Conservation (phyloP, 2,329 filamentous ascomycete genomes). For the Scortechinia acanthostroma region DNA sequence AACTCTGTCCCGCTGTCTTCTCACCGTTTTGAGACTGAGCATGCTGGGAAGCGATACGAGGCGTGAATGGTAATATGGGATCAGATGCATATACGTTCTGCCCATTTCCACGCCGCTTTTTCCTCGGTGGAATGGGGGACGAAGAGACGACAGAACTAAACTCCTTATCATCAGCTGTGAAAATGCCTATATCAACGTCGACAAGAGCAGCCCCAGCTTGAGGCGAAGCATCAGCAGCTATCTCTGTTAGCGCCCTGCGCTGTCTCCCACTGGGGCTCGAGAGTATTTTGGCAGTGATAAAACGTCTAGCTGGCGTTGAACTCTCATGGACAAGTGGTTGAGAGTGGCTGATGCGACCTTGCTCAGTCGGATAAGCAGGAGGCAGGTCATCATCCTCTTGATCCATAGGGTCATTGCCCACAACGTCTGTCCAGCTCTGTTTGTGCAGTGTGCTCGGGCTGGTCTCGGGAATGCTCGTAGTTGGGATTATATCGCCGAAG, state of each 20-base stretch:
- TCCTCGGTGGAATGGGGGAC: constrained; percentile 20
- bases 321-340: background rate
- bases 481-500: constrained; percentile 13
- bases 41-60: constrained; percentile 10
- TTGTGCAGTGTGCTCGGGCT: background rate
- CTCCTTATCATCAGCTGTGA: constrained; percentile 26
- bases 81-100: constrained; percentile 17
- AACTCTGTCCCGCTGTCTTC: constrained; percentile 5
- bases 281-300: constrained; percentile 2
- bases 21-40: constrained; percentile 5
- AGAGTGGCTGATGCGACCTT: constrained; percentile 3
- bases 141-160: constrained; percentile 20
- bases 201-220: constrained; percentile 15
- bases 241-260: constrained; percentile 25
- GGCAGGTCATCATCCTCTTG: constrained; percentile 16
- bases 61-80: constrained; percentile 15
- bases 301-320: background rate
- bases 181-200: constrained; percentile 22
- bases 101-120: constrained; percentile 23
- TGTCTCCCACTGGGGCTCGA: constrained; percentile 23
- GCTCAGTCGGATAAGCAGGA: background rate
- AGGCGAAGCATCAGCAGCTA: constrained; percentile 29
- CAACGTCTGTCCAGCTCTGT: constrained; percentile 5
- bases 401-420: constrained; percentile 13
- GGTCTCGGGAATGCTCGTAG: constrained; percentile 19